Conservation (phyloP, 2,329 filamentous ascomycete species). For the Cytospora piceae region DNA sequence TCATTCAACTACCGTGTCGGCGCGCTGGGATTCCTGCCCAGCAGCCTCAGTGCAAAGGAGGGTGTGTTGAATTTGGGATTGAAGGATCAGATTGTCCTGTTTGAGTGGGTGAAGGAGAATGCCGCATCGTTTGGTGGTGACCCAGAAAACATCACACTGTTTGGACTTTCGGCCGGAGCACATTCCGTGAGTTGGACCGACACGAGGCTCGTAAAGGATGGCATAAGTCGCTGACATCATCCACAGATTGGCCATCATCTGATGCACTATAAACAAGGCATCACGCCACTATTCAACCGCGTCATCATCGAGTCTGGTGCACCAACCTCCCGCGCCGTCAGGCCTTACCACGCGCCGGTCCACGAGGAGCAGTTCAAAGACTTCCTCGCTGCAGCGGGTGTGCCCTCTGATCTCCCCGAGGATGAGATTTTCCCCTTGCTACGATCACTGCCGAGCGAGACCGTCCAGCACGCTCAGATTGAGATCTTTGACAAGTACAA, state of each 20-base stretch:
- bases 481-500: constrained; percentile 42
- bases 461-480: constrained; percentile 41
- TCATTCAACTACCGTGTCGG: constrained; percentile 58
- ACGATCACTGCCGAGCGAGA: constrained; percentile 39
- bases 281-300: constrained; percentile 41
- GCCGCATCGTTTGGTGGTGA: constrained; percentile 58
- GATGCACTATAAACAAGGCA: constrained; percentile 45
- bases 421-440: constrained; percentile 51
- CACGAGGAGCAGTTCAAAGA: constrained; percentile 55
- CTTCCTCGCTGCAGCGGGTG: constrained; percentile 50
- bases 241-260: constrained; percentile 60
- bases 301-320: constrained; percentile 47
- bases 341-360: constrained; percentile 46
- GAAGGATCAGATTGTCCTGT: constrained; percentile 52
- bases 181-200: constrained; percentile 48
- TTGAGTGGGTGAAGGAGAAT: constrained; percentile 61
- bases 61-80: constrained; percentile 62
- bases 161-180: constrained; percentile 54
- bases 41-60: constrained; percentile 50
- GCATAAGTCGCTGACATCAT: not conserved
- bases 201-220: not conserved
- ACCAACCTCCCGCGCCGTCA: constrained; percentile 45
- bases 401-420: constrained; percentile 49
- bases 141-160: constrained; percentile 51
- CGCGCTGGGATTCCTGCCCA: constrained; percentile 65